Evolutionary conservation across 768 basidiomycete genomes (phyloP), one percentile per base, ranked within the genome.

Genomic region (Hericium rajendrae): DNA sequence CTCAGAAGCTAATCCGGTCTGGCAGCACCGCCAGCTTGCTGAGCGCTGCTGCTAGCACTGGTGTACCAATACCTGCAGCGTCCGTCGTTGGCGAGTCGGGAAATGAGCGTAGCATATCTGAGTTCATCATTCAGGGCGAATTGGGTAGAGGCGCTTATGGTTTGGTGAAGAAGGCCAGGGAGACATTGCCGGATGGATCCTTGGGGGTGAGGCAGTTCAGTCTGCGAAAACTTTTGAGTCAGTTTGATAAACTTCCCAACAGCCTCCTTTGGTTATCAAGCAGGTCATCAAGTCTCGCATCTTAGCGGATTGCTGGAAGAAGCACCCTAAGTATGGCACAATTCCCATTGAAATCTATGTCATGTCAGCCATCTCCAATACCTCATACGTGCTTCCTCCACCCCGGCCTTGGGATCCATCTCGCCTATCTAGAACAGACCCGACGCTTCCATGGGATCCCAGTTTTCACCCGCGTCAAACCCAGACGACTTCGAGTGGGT

Each of bases 251-350:
- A 64, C 64, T 57, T 63, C 57, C 60, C 60, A 65, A 8, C 65
- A 94, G 92, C 87, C 93, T 3, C 84, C 88, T 39, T 73, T 97
- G 59, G 87, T 99, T 65, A 93, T 99, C 72, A 99, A 99, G 68
- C 94, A 97, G 71, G 86, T 98, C 66, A 94, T 98, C 76, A 98
- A 98, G 72, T 94, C 91, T 50, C 89, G 97, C 53, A 99, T 99
- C 59, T 80, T 99, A 54, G 95, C 95, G 32, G 95, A 99, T 73
- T 98, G 95, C 71, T 99, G 97, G 97, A 98, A 98, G 76, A 91
- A 90, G 67, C 95, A 99, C 69, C 88, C 90, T 46, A 83, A 86
- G 60, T 82, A 90, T 69, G 95, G 95, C 57, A 97, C 97, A 8
- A 97, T 98, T 65, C 95, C 97, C 15, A 95, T 98, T 74, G 97